Percentiles rank a stretch among this genome's conserved stretches.
These are phyloP conservation scores for Alternaria arbusti DNA, from an alignment of 2,329 filamentous ascomycete species.

Conservation along the genomic window DNA sequence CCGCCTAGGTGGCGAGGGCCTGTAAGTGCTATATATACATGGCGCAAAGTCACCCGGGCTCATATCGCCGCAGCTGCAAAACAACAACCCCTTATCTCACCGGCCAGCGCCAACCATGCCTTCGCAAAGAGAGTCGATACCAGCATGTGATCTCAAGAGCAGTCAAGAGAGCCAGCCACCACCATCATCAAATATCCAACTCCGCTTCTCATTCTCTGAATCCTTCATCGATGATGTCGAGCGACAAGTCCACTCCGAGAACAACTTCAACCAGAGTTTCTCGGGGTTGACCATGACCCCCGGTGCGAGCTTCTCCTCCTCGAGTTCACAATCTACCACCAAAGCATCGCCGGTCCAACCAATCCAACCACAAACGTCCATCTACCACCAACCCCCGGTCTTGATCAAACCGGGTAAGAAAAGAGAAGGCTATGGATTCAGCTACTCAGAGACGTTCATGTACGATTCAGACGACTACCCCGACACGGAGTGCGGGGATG, in stretches of 20 bases:
- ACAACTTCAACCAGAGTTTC: slow-evolving; percentile 8
- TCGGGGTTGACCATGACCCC: slow-evolving; percentile 6
- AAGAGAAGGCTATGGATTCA: slow-evolving; percentile 33
- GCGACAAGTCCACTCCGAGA: background rate
- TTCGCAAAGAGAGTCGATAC: background rate
- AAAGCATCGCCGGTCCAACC: background rate
- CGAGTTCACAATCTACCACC: background rate
- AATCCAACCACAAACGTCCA: background rate
- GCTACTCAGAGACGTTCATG: slow-evolving; percentile 28
- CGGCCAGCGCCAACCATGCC: background rate
- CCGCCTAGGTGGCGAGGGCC: slow-evolving; percentile 13
- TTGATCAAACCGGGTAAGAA: slow-evolving; percentile 25
- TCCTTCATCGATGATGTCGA: background rate
- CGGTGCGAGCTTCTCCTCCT: background rate
- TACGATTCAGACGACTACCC: slow-evolving; percentile 33
- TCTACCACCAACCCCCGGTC: background rate
- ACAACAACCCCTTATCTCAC: background rate
- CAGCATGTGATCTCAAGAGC: background rate
- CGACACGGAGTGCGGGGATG: slow-evolving; percentile 24
- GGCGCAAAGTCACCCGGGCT: background rate
- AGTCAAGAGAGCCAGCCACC: background rate
- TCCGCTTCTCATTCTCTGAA: slow-evolving; percentile 25
- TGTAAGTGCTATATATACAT: background rate
- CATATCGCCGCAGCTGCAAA: background rate
- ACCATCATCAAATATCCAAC: slow-evolving; percentile 10